phyloP scores from a whole-genome alignment of 345 rosid genomes.

The Chamaenerion angustifolium region DNA sequence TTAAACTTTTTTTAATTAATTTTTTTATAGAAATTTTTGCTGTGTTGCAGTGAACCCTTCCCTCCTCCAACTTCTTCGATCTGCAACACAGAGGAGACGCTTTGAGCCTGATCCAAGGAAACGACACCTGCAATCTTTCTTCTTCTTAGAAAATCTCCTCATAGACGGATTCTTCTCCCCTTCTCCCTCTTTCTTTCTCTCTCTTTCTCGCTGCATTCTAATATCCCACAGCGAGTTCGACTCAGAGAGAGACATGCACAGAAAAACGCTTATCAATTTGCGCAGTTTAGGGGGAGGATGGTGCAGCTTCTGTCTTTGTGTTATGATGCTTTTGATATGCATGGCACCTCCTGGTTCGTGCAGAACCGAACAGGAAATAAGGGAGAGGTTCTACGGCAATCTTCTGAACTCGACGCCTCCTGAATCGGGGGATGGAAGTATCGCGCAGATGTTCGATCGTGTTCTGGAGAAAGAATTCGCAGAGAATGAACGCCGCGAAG shows the following conservation, averaged over 20 bases:
- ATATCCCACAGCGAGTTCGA: not conserved
- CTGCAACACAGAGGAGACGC: too few species aligned
- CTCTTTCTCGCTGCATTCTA: not conserved
- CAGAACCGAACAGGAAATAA: constrained; percentile 82
- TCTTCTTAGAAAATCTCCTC: too few species aligned
- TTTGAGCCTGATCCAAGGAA: too few species aligned
- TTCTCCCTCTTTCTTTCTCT: not conserved
- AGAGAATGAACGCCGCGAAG: constrained; percentile 83
- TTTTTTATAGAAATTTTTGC: too few species aligned
- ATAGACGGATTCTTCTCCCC: not conserved
- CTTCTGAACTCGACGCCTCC: constrained; percentile 59
- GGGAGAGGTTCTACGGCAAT: constrained; percentile 85
- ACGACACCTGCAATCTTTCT: too few species aligned
- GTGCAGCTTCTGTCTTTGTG: constrained; percentile 21
- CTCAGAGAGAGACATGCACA: not conserved
- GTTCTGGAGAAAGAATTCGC: constrained; percentile 93
- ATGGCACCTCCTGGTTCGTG: constrained; percentile 15
- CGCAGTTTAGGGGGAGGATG: constrained; percentile 16
- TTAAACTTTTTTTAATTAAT: too few species aligned
- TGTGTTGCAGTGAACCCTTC: too few species aligned
- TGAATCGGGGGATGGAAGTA: constrained; percentile 53
- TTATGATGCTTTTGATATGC: constrained; percentile 20
- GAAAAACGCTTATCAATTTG: not conserved
- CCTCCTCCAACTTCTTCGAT: too few species aligned
- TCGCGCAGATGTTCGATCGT: constrained; percentile 87